phyloP scores from a whole-genome alignment of 1,284 basidiomycete genomes.

The Pholiota adiposa region DNA sequence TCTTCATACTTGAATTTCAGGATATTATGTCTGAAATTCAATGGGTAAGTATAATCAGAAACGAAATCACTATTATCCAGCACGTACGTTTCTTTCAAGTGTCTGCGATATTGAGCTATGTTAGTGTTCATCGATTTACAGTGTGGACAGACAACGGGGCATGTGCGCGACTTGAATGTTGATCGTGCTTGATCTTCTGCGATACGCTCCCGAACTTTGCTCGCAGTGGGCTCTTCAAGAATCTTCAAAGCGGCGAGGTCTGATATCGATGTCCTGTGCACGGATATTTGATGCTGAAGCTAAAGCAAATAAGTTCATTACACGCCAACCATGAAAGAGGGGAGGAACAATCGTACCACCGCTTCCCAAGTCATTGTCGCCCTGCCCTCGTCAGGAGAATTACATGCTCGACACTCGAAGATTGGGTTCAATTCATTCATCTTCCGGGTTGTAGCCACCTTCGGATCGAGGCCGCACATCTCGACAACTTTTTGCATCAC shows the following conservation, averaged over 20 bases:
- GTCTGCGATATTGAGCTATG: not conserved
- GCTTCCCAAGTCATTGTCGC: conserved; percentile 6
- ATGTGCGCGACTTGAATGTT: not conserved
- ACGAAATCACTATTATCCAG: not conserved
- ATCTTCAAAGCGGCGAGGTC: not conserved
- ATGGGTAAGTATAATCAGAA: not conserved
- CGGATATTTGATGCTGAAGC: not conserved
- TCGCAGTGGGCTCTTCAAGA: not conserved
- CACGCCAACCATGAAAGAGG: not conserved
- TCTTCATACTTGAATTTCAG: not conserved
- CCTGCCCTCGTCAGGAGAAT: not conserved
- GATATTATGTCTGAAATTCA: not conserved
- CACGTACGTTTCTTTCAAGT: conserved; percentile 2
- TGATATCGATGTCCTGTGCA: not conserved
- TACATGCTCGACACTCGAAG: conserved; percentile 2
- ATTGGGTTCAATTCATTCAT: conserved; percentile 3
- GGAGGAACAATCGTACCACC: not conserved
- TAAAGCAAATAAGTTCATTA: not conserved
- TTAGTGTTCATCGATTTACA: not conserved
- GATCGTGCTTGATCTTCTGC: not conserved
- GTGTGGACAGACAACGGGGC: not conserved
- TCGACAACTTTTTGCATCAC: not conserved
- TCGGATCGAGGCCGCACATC: conserved; percentile 2
- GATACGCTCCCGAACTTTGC: not conserved
- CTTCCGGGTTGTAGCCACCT: not conserved